Evolutionary conservation across 163 green algal genomes (phyloP), one percentile per base, ranked within the genome.

Genomic region (Scenedesmus sp.): DNA sequence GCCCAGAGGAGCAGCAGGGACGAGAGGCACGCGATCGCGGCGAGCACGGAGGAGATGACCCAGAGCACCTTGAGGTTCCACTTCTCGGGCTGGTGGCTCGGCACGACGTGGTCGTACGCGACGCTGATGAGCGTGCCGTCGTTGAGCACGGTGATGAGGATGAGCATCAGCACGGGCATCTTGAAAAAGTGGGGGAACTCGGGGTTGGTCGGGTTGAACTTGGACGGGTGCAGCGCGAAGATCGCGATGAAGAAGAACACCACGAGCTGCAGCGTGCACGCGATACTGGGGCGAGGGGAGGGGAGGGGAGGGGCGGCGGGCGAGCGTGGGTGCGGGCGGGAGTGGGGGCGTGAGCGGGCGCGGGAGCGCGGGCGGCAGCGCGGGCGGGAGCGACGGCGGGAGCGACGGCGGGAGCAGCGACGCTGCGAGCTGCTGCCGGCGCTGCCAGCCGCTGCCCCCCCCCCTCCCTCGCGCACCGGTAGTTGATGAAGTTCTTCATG

Each of bases 221-320:
- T n/a, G 22, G 71, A 34, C 36, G 92, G 92, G 70, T 91, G 77
- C 57, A 96, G 87, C 11, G 86, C 76, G 58, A 97, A 87, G 10
- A 96, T 86, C 17, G 91, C 86, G 60, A 97, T 90, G 88, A 97
- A 97, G 90, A 97, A 97, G 88, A 97, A 97, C 34, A 80, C 66
- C 50, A 97, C 85, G 65, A 97, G 92, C 91, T 97, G 92, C 71
- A 96, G 85, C 34, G 92, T 96, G 71, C 79, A 81, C 48, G 84
- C 82, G 58, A 87, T 86, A 70, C 73, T 81, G 60, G 45, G 26
- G 26, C 29, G 17, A 0, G 22, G 22, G 34, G 11, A 51, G 34
- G 13, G n/a, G n/a, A n/a, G n/a, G n/a, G n/a, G n/a, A n/a, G n/a
- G n/a, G n/a, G n/a, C n/a, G n/a, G n/a, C n/a, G n/a, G n/a, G n/a